Percentiles rank a stretch among this genome's conserved stretches.
Evolutionary conservation across 208 protist genomes (phyloP).

Genomic region (Vickermania spadyakhi): DNA sequence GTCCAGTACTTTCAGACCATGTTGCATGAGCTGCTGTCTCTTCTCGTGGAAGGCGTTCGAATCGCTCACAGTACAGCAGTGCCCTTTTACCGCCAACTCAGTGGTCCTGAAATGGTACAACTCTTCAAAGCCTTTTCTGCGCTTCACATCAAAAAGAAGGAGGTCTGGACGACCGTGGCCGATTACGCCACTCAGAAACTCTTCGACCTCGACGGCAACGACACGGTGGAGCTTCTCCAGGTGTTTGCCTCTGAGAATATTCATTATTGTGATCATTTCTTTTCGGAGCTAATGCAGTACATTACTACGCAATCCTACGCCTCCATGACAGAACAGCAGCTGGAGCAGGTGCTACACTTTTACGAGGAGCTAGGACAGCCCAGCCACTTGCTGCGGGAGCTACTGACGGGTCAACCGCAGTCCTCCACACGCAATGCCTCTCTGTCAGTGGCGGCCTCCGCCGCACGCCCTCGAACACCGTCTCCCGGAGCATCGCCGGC

Average conservation of each 20-base stretch:
- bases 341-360: slow-evolving; percentile 46
- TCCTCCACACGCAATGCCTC: no score
- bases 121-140: slow-evolving; percentile 48
- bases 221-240: slow-evolving; percentile 51
- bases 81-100: neutral
- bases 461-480: no score
- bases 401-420: slow-evolving; percentile 16
- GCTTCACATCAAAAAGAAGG: slow-evolving; percentile 38
- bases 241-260: slow-evolving; percentile 40
- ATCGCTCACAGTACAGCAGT: neutral
- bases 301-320: slow-evolving; percentile 21
- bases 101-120: slow-evolving; percentile 13
- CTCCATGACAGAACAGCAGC: slow-evolving; percentile 45
- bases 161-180: slow-evolving; percentile 62
- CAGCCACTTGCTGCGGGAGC: slow-evolving; percentile 40
- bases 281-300: slow-evolving; percentile 52
- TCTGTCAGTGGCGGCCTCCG: no score
- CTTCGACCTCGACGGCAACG: slow-evolving; percentile 38
- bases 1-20: neutral
- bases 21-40: neutral
- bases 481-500: no score
- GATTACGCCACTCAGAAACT: slow-evolving; percentile 68
- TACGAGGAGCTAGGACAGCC: slow-evolving; percentile 59
- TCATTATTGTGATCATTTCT: slow-evolving; percentile 66
- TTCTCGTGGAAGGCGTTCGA: neutral